These are phyloP conservation scores for Penicillium daleae DNA, from an alignment of 495 filamentous ascomycete species.

Conservation along the genomic window DNA sequence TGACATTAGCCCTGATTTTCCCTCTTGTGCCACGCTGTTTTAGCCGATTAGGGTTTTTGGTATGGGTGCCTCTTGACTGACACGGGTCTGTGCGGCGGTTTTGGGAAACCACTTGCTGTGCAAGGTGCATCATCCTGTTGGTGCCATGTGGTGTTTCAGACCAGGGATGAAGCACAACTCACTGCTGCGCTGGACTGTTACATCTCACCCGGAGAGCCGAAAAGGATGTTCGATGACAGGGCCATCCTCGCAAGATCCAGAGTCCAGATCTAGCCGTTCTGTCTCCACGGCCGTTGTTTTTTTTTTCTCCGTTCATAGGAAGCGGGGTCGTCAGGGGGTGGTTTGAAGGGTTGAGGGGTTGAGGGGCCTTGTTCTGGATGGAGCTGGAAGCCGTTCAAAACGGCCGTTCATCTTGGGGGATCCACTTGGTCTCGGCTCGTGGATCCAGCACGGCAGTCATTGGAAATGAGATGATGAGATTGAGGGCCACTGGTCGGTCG, in stretches of 20 bases:
- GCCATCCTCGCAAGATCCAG: background rate
- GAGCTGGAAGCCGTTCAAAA: constrained; percentile 25
- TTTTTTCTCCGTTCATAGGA: background rate
- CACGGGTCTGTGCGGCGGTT: constrained; percentile 18
- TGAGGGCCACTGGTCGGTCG: constrained; percentile 12
- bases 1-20: background rate
- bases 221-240: background rate
- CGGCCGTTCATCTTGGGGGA: constrained; percentile 21
- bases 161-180: background rate
- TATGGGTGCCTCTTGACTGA: background rate
- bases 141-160: constrained; percentile 34
- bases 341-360: background rate
- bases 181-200: too few relatives aligned
- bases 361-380: constrained; percentile 11
- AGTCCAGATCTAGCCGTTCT: background rate
- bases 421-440: constrained; percentile 28
- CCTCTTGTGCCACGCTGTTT: background rate
- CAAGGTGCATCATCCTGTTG: constrained; percentile 8
- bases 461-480: constrained; percentile 22
- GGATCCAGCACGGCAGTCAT: constrained; percentile 25
- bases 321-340: constrained; percentile 1
- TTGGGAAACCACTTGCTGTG: constrained; percentile 9
- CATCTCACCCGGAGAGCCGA: background rate
- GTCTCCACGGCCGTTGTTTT: too few relatives aligned
- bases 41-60: background rate